Base-by-base conservation (phyloP, 2,329 filamentous ascomycete species). In the Epichloe coenophiala region DNA sequence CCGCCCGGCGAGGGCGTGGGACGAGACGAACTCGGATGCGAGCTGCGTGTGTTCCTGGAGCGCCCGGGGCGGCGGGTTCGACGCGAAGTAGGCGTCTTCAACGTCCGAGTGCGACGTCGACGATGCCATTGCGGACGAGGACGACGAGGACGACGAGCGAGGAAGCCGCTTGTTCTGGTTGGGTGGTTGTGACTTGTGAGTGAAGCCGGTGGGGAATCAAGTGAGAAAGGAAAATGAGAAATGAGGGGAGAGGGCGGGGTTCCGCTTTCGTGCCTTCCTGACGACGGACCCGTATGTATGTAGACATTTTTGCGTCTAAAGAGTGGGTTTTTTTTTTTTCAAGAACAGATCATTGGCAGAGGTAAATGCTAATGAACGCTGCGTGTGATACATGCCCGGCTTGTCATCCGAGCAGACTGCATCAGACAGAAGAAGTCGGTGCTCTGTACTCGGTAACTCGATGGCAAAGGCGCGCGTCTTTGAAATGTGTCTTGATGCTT, bases 61-160 rank as follows among this genome's bases (percentile, higher is more conserved):
- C 42, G 80, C 75, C 59, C 83, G 83, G 9, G 93, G 93, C 4
- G 88, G 80, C 2, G 88, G 85, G 67, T 95, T 94, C 59, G 81
- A 80, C 57, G 77, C 77, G 73, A 97, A 97, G 72, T 97, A 97
- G 61, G 83, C 74, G 62, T 81, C 77, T 65, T 89, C 85, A 21
- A 48, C 51, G 31, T 17, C 57, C 42, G 56, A 53, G 35, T 53
- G 47, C 15, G 56, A 54, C 39, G 57, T 21, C 8, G 57, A 53
- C 39, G 57, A 35, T 8, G 57, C 39, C 7, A 17, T 55, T 56
- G 57, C 59, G 27, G 19, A 48, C 17, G 17, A 17, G 17, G 17
- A 17, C 17, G 17, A 17, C 40, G 44, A 13, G 15, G 40, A 13
- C 23, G 19, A 46, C 11, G 17, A 17, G 17, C 1, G 47, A 44